Percentiles rank a stretch among this genome's conserved stretches.
Conservation (phyloP, 495 filamentous ascomycete genomes). For the Platismatia glauca region DNA sequence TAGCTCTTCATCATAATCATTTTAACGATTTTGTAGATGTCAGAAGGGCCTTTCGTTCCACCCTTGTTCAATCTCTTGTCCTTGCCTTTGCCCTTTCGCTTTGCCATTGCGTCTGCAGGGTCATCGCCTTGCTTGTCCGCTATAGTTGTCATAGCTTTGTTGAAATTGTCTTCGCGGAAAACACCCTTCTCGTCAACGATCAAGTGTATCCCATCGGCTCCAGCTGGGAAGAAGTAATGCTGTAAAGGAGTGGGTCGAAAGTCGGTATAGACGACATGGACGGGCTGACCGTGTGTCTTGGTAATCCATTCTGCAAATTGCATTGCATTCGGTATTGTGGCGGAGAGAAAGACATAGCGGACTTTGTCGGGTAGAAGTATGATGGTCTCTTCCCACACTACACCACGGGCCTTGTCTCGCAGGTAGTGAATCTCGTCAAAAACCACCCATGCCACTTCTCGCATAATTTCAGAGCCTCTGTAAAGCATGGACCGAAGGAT, state of each 20-base stretch:
- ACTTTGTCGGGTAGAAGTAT: constrained; percentile 97
- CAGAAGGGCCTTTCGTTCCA: constrained; percentile 58
- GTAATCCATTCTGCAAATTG: constrained; percentile 99
- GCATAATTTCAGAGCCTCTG: constrained; percentile 96
- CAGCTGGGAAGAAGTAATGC: constrained; percentile 94
- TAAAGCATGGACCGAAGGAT: constrained; percentile 99
- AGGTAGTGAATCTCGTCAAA: constrained; percentile 99
- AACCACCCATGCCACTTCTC: constrained; percentile 93
- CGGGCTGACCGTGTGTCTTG: constrained; percentile 92
- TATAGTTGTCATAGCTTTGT: constrained; percentile 83
- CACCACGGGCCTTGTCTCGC: constrained; percentile 87
- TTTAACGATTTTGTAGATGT: constrained; percentile 93
- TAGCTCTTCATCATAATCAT: constrained; percentile 97
- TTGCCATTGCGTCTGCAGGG: constrained; percentile 64
- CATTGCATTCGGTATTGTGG: constrained; percentile 99
- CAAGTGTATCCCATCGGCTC: constrained; percentile 86
- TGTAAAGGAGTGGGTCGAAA: constrained; percentile 93
- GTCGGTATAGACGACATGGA: constrained; percentile 97
- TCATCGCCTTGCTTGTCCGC: constrained; percentile 84
- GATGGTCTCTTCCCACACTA: constrained; percentile 99
- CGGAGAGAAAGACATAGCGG: constrained; percentile 93
- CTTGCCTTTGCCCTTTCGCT: constrained; percentile 75
- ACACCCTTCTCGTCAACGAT: constrained; percentile 92
- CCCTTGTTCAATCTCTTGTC: constrained; percentile 87
- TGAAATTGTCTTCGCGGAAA: constrained; percentile 95